A percentile compares a stretch with the other conserved stretches of the same genome.
Conservation (phyloP, 1,139 yeast species). For the Geotrichum citri-aurantii region DNA sequence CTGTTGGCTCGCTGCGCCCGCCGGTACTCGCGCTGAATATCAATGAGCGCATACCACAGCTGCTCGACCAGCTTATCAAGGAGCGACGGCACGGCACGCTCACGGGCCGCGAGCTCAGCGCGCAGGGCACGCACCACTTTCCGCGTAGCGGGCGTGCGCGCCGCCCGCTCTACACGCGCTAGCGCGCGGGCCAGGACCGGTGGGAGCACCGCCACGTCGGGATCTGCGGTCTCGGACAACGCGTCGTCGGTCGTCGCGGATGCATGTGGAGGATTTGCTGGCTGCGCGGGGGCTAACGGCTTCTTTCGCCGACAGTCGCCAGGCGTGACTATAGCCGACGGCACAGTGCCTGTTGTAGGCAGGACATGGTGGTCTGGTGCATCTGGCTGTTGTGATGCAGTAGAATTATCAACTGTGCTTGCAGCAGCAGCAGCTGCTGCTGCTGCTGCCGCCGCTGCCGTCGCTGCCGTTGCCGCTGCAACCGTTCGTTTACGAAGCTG, state of each 20-base stretch:
- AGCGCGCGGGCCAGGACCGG: constrained; percentile 3
- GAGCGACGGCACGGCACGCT: constrained; percentile 9
- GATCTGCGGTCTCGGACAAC: neutral
- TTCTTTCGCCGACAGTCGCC: too few species aligned
- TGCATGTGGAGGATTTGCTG: too few species aligned
- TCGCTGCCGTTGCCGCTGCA: neutral
- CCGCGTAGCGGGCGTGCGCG: constrained; percentile 8
- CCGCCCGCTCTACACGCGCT: constrained; percentile 6
- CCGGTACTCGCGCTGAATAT: constrained; percentile 11
- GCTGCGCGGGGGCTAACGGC: too few species aligned
- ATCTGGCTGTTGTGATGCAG: too few species aligned
- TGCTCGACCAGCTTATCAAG: constrained; percentile 14
- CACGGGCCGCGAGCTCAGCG: constrained; percentile 5
- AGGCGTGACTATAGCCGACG: too few species aligned
- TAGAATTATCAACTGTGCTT: neutral
- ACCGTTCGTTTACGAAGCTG: neutral
- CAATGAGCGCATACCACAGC: constrained; percentile 13
- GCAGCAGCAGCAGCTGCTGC: neutral
- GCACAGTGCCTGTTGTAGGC: too few species aligned
- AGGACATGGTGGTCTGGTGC: too few species aligned
- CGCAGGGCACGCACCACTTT: constrained; percentile 9
- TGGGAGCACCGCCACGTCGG: constrained; percentile 3
- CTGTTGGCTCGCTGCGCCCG: too few species aligned
- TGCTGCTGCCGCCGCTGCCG: neutral
- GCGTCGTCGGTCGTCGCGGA: neutral